Percentiles rank a stretch among this genome's conserved stretches.
These are phyloP conservation scores for Penicillium coffeae DNA, from an alignment of 495 filamentous ascomycete species.

Conservation along the genomic window DNA sequence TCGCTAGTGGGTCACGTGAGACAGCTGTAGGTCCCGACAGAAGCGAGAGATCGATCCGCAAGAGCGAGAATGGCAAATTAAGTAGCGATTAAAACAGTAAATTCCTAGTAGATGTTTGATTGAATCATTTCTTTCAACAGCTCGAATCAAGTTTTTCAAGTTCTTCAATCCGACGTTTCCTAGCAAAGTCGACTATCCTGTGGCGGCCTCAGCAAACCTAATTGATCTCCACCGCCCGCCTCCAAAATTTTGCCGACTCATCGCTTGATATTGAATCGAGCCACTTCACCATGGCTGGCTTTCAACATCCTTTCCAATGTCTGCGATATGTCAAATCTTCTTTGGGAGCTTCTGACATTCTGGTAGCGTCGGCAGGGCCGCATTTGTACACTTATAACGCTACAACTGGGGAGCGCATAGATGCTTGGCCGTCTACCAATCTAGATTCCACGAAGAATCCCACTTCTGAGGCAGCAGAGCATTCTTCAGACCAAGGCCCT, in stretches of 20 bases:
- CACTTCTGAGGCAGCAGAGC: slow-evolving; percentile 16
- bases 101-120: no score
- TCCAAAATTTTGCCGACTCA: slow-evolving; percentile 16
- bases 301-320: slow-evolving; percentile 52
- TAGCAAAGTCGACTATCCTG: background rate
- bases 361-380: slow-evolving; percentile 56
- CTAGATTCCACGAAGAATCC: slow-evolving; percentile 21
- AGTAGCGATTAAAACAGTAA: background rate
- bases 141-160: no score
- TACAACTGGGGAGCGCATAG: slow-evolving; percentile 37
- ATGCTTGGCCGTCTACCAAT: slow-evolving; percentile 47
- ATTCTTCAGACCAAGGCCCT: slow-evolving; percentile 31
- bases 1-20: slow-evolving; percentile 42
- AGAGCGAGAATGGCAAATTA: slow-evolving; percentile 8
- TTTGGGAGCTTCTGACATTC: slow-evolving; percentile 27
- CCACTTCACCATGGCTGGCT: slow-evolving; percentile 28
- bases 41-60: slow-evolving; percentile 5
- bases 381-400: slow-evolving; percentile 50
- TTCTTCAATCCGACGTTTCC: no score
- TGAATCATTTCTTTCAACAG: no score
- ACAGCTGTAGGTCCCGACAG: background rate
- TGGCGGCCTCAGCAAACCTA: background rate
- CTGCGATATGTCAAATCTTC: slow-evolving; percentile 41
- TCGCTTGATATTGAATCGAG: slow-evolving; percentile 3
- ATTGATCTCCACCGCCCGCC: background rate